Base-by-base conservation (phyloP, 2,329 filamentous ascomycete species). In the Penicillium sp. region DNA sequence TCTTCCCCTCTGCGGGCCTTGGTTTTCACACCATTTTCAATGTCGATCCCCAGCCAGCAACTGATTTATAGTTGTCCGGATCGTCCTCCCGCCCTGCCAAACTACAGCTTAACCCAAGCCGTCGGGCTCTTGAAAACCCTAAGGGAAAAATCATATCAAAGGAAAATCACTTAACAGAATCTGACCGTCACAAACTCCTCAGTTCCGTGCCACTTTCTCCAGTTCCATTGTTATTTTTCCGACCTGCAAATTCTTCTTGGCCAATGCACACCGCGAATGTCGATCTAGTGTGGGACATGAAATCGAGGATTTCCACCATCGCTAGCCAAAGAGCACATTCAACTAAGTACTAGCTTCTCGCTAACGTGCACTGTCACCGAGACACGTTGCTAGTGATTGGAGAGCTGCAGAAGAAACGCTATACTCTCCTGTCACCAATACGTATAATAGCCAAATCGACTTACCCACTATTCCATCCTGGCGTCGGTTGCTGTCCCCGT, bases 81-180 rank as follows among this genome's bases (percentile, higher is more conserved):
- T 59, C 59, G 54, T 64, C 64, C 59, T 66, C 59, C 65, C 64
- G 60, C 60, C 57, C 61, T 67, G 64, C 68, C 68, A 67, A 66
- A 68, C 61, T 63, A 59, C 65, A 72, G 70, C 70, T 68, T 70
- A 70, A 71, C 66, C 70, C 70, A 68, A 62, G 59, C 65, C 70
- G 67, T 68, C 68, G 70, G 70, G 68, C 65, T 68, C 61, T 49
- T 48, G 28, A 26, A 21, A 19, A n/a, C 10, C 23, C 9, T 18
- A n/a, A n/a, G n/a, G n/a, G n/a, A n/a, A n/a, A n/a, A n/a, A n/a
- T n/a, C n/a, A n/a, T n/a, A n/a, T n/a, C n/a, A n/a, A n/a, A n/a
- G n/a, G n/a, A n/a, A n/a, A n/a, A n/a, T n/a, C n/a, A n/a, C n/a
- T n/a, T n/a, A n/a, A n/a, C n/a, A 11, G 14, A 11, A 26, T 26